Conservation (phyloP, 805 yeast genomes). For the Candida coquimbonensis region DNA sequence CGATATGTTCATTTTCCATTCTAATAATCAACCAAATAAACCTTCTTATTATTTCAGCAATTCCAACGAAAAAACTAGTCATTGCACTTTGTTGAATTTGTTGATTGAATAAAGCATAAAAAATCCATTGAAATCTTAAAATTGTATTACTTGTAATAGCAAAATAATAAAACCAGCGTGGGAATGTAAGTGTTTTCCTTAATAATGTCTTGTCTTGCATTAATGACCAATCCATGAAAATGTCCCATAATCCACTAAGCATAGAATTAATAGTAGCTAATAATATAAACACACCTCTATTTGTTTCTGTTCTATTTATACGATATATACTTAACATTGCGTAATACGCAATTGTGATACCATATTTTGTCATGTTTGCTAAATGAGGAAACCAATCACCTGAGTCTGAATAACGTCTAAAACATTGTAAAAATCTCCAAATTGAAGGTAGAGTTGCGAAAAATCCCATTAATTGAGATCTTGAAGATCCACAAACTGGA, state of each 20-base stretch:
- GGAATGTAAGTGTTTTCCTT: slow-evolving; percentile 67
- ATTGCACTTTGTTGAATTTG: slow-evolving; percentile 84
- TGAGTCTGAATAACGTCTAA: slow-evolving; percentile 85
- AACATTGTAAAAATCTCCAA: slow-evolving; percentile 88
- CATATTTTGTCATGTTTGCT: slow-evolving; percentile 79
- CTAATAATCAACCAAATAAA: slow-evolving; percentile 88
- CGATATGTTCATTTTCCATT: slow-evolving; percentile 93
- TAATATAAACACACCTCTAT: slow-evolving; percentile 55
- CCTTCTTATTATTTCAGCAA: slow-evolving; percentile 77
- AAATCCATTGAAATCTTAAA: slow-evolving; percentile 86
- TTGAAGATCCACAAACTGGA: slow-evolving; percentile 64
- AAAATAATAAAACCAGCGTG: slow-evolving; percentile 53
- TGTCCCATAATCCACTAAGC: slow-evolving; percentile 75
- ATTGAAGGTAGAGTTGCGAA: slow-evolving; percentile 77
- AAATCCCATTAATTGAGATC: slow-evolving; percentile 76
- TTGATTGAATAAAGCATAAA: slow-evolving; percentile 69
- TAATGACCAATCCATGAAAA: slow-evolving; percentile 94
- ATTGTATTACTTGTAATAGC: slow-evolving; percentile 71
- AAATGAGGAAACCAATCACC: slow-evolving; percentile 96
- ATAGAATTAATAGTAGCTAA: slow-evolving; percentile 72
- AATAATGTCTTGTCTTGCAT: slow-evolving; percentile 59
- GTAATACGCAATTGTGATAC: slow-evolving; percentile 59
- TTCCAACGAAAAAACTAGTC: slow-evolving; percentile 75
- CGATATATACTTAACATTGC: slow-evolving; percentile 73
- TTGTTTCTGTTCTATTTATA: slow-evolving; percentile 35